Conservation (phyloP, 768 basidiomycete genomes). For the Lyophyllum atratum region DNA sequence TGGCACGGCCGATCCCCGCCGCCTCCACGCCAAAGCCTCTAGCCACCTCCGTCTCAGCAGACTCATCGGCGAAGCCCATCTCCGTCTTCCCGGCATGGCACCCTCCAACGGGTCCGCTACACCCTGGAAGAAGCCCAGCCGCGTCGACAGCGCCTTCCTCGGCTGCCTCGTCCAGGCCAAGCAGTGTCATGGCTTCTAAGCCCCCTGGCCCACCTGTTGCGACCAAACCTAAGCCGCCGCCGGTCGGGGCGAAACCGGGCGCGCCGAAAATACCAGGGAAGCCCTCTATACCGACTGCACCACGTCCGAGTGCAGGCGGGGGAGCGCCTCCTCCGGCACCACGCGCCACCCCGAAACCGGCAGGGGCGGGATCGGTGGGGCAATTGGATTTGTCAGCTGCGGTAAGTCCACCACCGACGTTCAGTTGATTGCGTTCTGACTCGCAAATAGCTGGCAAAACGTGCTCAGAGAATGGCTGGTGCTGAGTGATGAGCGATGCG, state of each 20-base stretch:
- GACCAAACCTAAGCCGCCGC: constrained; percentile 44
- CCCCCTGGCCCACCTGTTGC: constrained; percentile 56
- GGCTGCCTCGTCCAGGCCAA: constrained; percentile 46
- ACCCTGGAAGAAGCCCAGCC: constrained; percentile 71
- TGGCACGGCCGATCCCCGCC: constrained; percentile 30
- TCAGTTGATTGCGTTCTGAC: not conserved
- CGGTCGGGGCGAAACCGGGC: constrained; percentile 34
- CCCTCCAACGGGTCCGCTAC: constrained; percentile 66
- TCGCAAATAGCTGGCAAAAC: constrained; percentile 64
- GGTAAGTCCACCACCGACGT: constrained; percentile 44
- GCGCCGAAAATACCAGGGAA: constrained; percentile 36
- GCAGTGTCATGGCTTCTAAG: constrained; percentile 49
- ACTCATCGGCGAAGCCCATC: constrained; percentile 73
- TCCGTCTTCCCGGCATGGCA: constrained; percentile 78
- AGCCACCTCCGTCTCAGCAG: constrained; percentile 48
- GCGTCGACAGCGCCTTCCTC: constrained; percentile 41
- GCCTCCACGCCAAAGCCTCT: constrained; percentile 36
- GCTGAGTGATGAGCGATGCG: constrained; percentile 29
- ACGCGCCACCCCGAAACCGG: constrained; percentile 39
- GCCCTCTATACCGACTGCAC: constrained; percentile 62
- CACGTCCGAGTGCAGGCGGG: constrained; percentile 46
- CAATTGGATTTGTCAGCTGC: constrained; percentile 85
- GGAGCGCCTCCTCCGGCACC: constrained; percentile 28
- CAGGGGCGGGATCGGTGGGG: constrained; percentile 45
- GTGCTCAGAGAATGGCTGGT: constrained; percentile 67